phyloP scores from a whole-genome alignment of 768 basidiomycete species.

The Amanita pseudoporphyria region DNA sequence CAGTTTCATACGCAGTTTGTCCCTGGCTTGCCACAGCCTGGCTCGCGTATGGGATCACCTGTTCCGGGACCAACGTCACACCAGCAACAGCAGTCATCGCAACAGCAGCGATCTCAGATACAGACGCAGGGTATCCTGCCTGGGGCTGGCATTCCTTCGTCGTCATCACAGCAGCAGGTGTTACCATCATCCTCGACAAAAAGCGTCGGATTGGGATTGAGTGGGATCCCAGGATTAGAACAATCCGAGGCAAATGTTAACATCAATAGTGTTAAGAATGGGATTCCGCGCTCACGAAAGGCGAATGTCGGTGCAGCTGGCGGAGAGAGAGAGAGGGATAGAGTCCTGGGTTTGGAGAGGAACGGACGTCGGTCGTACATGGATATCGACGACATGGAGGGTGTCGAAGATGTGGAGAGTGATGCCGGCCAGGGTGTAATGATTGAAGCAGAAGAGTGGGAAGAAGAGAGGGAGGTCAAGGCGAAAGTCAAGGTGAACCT shows the following conservation, averaged over 20 bases:
- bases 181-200: not conserved
- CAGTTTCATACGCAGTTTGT: slow-evolving; percentile 19
- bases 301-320: slow-evolving; percentile 1
- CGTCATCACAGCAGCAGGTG: not conserved
- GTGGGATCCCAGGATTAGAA: slow-evolving; percentile 5
- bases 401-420: slow-evolving; percentile 6
- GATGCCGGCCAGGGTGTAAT: slow-evolving; percentile 12
- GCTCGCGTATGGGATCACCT: slow-evolving; percentile 5
- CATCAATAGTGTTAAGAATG: slow-evolving; percentile 2
- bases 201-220: slow-evolving; percentile 1
- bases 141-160: not conserved
- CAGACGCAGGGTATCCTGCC: not conserved
- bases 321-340: slow-evolving; percentile 8
- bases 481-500: slow-evolving; percentile 29
- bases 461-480: slow-evolving; percentile 16
- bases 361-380: not conserved
- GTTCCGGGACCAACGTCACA: not conserved
- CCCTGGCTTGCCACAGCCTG: slow-evolving; percentile 11
- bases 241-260: slow-evolving; percentile 1
- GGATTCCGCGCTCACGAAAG: slow-evolving; percentile 1
- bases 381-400: slow-evolving; percentile 1
- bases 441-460: slow-evolving; percentile 13
- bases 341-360: not conserved
- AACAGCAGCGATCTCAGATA: not conserved
- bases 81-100: slow-evolving; percentile 6